Base-by-base conservation (phyloP, 352 stramenopile species). In the Pythium brassicae region DNA sequence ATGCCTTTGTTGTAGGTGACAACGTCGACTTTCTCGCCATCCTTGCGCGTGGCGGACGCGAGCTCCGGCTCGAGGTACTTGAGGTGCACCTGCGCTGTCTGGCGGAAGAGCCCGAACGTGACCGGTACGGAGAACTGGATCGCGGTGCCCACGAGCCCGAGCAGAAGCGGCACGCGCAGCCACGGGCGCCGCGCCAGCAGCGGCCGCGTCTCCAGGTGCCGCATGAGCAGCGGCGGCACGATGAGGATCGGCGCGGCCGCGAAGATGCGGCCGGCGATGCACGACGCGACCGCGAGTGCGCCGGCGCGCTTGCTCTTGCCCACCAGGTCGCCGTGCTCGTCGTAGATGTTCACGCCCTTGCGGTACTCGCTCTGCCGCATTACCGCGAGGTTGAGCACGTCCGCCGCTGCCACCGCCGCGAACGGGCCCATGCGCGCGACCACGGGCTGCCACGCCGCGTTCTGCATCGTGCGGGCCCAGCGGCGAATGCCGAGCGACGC, bases 1-100 rank as follows among this genome's bases (percentile, higher is more conserved):
- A 93, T 86, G 49, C 83, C 83, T 53, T 93, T 93, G 67, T 93
- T 93, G 69, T 90, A 93, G 2, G 77, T 89, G 54, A 90, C 78
- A 17, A 86, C 56, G n/a, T 65, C 66, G 50, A 93, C 77, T 15
- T 58, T 66, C 53, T 78, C 53, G 14, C 80, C 73, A 40, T 89
- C 72, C 37, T 75, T 76, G 14, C 67, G 65, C 37, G 32, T 72
- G 34, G 59, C 59, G 20, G 62, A 35, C 6, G 69, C 63, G 51
- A 92, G 62, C 55, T 91, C 70, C 9, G 79, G 74, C 53, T 95
- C 86, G 10, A 95, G 66, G 37, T 85, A 78, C 35, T 75, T 71
- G 23, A 69, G 59, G 32, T 82, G 57, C 10, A 92, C 61, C 60
- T 89, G 78, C 53, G 83, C 83, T 4, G 83, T 89, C 56, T 92